Evolutionary conservation across 768 basidiomycete species (phyloP), one percentile per base, ranked within the genome.

Genomic region (Hygrophoropsis aurantiaca): DNA sequence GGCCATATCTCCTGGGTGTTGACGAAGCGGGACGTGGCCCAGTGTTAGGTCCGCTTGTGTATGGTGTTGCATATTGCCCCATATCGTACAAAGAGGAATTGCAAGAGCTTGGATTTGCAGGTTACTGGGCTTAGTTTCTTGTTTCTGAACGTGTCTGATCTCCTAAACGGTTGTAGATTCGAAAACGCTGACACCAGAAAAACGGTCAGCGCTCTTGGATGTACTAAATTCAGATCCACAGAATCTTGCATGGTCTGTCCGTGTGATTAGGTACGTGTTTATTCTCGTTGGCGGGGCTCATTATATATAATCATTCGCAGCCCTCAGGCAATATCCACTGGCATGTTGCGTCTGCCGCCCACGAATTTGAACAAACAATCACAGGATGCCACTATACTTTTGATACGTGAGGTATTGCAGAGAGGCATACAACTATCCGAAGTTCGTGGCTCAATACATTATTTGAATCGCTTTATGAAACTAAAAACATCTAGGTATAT

Each of bases 11-110:
- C 40, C 85, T 99, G 41, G 97, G 97, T 19, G 94, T 99, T n/a
- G 97, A 99, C 65, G 97, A 99, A 64, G 97, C 97, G 0, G 97
- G 97, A 0, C 77, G 97, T 45, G 97, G 97, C 0, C 97, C 95
- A 18, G 95, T 95, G 2, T 73, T 99, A 0, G 95, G 94, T 1
- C 97, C 97, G 0, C 79, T 98, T 50, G 97, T 99, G 0, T 98
- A 99, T 59, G 95, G 90, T 6, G 83, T 95, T 20, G 94, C 97
- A 0, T 97, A 92, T 60, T 98, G 95, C 58, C 90, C 93, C 2
- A 75, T 75, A 3, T 73, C 83, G 19, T 97, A 90, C 68, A 74
- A 83, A 53, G 81, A 85, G 3, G 65, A 81, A 11, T 67, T 99
- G 45, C 85, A 91, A 42, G 65, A 74, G 11, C 74, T 98, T 3